Evolutionary conservation across 2,329 filamentous ascomycete genomes (phyloP).

Genomic region (Cadophora luteo-olivacea): DNA sequence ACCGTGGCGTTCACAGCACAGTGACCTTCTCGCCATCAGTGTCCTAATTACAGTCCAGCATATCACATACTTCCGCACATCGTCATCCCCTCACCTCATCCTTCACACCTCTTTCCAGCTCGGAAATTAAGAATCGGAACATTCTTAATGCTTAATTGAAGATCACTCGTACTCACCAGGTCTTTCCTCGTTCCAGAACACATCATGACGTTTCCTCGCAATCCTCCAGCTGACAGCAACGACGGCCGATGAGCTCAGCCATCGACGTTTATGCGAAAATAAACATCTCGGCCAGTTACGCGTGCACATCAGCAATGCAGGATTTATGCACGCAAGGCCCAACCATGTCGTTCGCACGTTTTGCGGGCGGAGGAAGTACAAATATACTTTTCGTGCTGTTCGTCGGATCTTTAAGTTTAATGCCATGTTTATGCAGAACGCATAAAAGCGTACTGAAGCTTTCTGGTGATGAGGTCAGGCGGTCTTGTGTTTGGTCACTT

Average conservation of each 20-base stretch:
- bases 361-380: background rate
- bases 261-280: conserved; percentile 8
- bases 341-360: background rate
- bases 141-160: conserved; percentile 14
- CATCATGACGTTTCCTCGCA: background rate
- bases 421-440: background rate
- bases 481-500: background rate
- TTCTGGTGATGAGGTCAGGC: background rate
- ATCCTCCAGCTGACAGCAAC: background rate
- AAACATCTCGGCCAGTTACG: background rate
- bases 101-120: background rate
- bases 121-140: background rate
- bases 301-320: background rate
- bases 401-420: conserved; percentile 7
- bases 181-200: conserved; percentile 4
- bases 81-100: background rate
- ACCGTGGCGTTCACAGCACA: background rate
- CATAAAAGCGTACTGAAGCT: background rate
- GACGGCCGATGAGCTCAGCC: background rate
- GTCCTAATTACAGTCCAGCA: background rate
- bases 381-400: conserved; percentile 6
- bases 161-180: conserved; percentile 6
- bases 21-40: background rate
- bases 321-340: conserved; percentile 1
- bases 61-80: background rate